Conservation (phyloP, 1,284 basidiomycete genomes). For the Cutaneotrichosporon sp. region DNA sequence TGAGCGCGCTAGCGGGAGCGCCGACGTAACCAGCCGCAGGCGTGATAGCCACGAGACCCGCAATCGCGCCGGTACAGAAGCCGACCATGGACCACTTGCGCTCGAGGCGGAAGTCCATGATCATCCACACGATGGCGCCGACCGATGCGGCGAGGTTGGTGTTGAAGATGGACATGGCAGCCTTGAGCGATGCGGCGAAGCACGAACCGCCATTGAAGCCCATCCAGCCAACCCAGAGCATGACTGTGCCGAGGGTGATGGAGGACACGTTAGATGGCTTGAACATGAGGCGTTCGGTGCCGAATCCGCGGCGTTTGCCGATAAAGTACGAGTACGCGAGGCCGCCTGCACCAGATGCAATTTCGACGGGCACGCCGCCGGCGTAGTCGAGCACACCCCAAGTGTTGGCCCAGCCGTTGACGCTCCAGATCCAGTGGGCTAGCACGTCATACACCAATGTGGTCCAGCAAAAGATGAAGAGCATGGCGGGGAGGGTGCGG, state of each 20-base stretch:
- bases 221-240: conserved; percentile 83
- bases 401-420: conserved; percentile 78
- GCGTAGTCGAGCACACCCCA: conserved; percentile 77
- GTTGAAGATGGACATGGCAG: conserved; percentile 79
- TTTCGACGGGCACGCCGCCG: conserved; percentile 90
- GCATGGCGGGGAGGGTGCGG: conserved; percentile 76
- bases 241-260: conserved; percentile 77
- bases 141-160: conserved; percentile 59
- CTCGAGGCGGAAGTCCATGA: conserved; percentile 77
- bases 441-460: conserved; percentile 63
- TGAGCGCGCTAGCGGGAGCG: conserved; percentile 56
- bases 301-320: conserved; percentile 56
- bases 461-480: conserved; percentile 78
- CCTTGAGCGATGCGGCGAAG: conserved; percentile 84
- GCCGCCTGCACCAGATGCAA: conserved; percentile 79
- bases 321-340: conserved; percentile 72
- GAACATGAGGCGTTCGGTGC: conserved; percentile 79
- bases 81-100: conserved; percentile 76
- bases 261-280: conserved; percentile 79
- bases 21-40: conserved; percentile 50
- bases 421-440: conserved; percentile 69
- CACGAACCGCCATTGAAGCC: conserved; percentile 63
- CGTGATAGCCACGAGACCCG: conserved; percentile 78
- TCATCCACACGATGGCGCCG: conserved; percentile 77
- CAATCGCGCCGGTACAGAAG: conserved; percentile 66